Conservation (phyloP, 1,284 basidiomycete species). For the Veloboletus limbatus region DNA sequence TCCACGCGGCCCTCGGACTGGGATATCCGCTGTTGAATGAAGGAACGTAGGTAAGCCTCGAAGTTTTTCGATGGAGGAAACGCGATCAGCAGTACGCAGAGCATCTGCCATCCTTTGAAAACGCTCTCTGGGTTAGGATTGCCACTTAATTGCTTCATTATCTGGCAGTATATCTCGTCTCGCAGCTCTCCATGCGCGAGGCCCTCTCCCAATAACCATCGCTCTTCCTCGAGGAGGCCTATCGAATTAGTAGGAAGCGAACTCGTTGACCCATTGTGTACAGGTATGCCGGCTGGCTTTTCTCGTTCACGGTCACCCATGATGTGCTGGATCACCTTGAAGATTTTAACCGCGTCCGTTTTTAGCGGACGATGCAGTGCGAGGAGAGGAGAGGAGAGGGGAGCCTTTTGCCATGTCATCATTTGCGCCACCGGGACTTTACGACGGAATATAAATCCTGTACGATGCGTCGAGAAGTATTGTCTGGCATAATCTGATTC, state of each 20-base stretch:
- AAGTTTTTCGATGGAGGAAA: slow-evolving; percentile 92
- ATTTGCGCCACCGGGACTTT: slow-evolving; percentile 78
- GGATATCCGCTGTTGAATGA: slow-evolving; percentile 66
- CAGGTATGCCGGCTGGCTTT: slow-evolving; percentile 45
- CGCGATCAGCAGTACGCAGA: slow-evolving; percentile 83
- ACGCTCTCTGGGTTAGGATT: slow-evolving; percentile 81
- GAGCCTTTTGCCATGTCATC: slow-evolving; percentile 86
- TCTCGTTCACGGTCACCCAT: slow-evolving; percentile 89
- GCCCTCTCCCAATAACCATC: slow-evolving; percentile 81
- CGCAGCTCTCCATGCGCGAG: slow-evolving; percentile 76
- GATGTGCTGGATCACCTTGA: slow-evolving; percentile 85
- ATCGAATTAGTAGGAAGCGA: slow-evolving; percentile 43
- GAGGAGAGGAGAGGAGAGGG: slow-evolving; percentile 72
- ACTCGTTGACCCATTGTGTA: slow-evolving; percentile 53
- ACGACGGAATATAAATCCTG: slow-evolving; percentile 79
- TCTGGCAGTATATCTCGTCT: slow-evolving; percentile 90
- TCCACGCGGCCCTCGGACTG: slow-evolving; percentile 75
- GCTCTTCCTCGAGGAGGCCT: slow-evolving; percentile 75
- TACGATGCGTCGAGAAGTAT: slow-evolving; percentile 87
- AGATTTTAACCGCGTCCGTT: slow-evolving; percentile 77
- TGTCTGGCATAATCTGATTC: slow-evolving; percentile 79
- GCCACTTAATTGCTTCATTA: slow-evolving; percentile 84
- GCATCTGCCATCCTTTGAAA: slow-evolving; percentile 88
- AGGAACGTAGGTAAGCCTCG: slow-evolving; percentile 74
- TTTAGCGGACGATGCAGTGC: slow-evolving; percentile 63